A percentile compares a stretch with the other conserved stretches of the same genome.
phyloP scores from a whole-genome alignment of 352 stramenopile species.

The Phytophthora aleatoria region DNA sequence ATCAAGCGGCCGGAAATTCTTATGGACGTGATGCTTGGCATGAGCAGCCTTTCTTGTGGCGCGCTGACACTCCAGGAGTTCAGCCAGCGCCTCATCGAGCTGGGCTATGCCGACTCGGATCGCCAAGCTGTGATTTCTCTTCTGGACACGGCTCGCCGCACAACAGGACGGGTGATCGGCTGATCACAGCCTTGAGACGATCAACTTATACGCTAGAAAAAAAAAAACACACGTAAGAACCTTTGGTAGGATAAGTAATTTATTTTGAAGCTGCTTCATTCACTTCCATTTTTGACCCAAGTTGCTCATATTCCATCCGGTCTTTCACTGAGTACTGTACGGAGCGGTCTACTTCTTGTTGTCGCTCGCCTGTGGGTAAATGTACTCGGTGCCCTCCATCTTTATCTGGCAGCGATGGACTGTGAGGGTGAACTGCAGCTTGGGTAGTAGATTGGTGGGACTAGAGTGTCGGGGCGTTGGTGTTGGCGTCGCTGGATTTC shows the following conservation, averaged over 20 bases:
- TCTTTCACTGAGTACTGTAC: slow-evolving; percentile 12
- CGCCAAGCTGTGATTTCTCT: slow-evolving; percentile 60
- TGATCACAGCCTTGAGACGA: slow-evolving; percentile 4
- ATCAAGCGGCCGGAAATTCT: slow-evolving; percentile 70
- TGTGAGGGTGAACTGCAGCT: slow-evolving; percentile 80
- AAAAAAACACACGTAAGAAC: slow-evolving; percentile 26
- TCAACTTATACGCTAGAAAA: slow-evolving; percentile 34
- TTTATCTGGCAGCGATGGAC: slow-evolving; percentile 83
- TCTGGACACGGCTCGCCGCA: slow-evolving; percentile 52
- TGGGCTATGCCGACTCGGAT: slow-evolving; percentile 65
- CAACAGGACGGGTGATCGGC: slow-evolving; percentile 21
- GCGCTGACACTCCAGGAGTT: slow-evolving; percentile 63
- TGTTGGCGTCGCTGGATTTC: slow-evolving; percentile 29
- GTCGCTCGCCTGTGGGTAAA: slow-evolving; percentile 46
- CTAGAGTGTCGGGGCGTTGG: slow-evolving; percentile 49
- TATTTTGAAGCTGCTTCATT: slow-evolving; percentile 41
- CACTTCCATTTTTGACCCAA: slow-evolving; percentile 9
- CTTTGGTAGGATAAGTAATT: slow-evolving; percentile 47
- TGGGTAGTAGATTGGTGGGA: slow-evolving; percentile 64
- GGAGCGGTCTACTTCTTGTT: slow-evolving; percentile 33
- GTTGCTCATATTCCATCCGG: slow-evolving; percentile 9
- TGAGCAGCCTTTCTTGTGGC: slow-evolving; percentile 76
- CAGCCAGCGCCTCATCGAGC: slow-evolving; percentile 57
- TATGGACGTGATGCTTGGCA: slow-evolving; percentile 79
- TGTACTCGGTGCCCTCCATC: slow-evolving; percentile 73